Base-by-base conservation (phyloP, 345 rosid species). In the Arabidopsis suecica region DNA sequence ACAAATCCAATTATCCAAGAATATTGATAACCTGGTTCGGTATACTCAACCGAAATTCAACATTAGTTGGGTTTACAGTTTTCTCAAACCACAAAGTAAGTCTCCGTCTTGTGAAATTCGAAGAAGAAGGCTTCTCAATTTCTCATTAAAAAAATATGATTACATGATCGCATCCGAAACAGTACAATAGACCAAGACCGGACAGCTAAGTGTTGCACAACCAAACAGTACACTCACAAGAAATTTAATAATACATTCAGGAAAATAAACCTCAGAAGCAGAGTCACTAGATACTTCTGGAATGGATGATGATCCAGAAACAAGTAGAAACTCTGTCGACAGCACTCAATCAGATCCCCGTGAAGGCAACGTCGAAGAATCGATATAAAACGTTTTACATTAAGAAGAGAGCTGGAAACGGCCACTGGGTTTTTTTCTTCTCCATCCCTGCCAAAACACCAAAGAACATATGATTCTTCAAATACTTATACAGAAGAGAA, bases 321-420 rank as follows among this genome's bases (percentile, higher is more conserved):
- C 61, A 74, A 49, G 51, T 16, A n/a, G 34, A 62, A 60, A 66
- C 68, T 25, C 32, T 20, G 34, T 49, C 54, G 28, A 44, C 23
- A 74, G 34, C 41, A 74, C 78, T 66, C 67, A 58, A 38, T 49
- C 25, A 47, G 59, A 67, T 67, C 44, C 23, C 25, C 18, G 18
- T 23, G 34, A 66, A 33, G 23, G 42, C 16, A 54, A 47, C 28
- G 14, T n/a, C 7, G 34, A 62, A 63, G 62, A 57, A 25, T 30
- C 56, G 18, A 61, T 28, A 30, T 20, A 8, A 55, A 70, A 75
- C 28, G 64, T 3, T 44, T 22, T 34, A 22, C 56, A 68, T 74
- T 72, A 90, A 12, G 86, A 64, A 38, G 96, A 93, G 65, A 91
- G 88, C 78, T 93, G 96, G 87, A 96, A 93, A 76, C 84, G 87